Base-by-base conservation (phyloP, 805 yeast genomes). In the Monosporozyma yasuniensis region DNA sequence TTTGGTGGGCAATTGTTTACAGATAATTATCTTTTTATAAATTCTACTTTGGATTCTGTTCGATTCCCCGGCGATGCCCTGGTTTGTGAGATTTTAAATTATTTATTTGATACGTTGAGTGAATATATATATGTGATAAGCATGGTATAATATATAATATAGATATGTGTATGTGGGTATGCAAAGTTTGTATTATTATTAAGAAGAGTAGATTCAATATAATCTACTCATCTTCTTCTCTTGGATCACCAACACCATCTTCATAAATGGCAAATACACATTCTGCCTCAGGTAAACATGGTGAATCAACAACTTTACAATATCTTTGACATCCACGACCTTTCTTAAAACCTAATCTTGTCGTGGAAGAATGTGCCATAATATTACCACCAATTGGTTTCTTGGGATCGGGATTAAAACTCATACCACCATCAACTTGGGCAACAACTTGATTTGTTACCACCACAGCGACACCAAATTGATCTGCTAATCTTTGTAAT, bases 381-480 rank as follows among this genome's bases (percentile, higher is more conserved):
- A 93, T 93, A 63, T 93, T 91, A 60, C 99, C 99, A 54, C 99
- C 99, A 57, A 93, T 91, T 16, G 99, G 99, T 67, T 93, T 93
- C 67, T 93, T 93, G 14, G 98, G 97, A 67, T 93, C 99, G 1
- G 96, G 96, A 59, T 90, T 89, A 66, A 82, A 90, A 25, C 79
- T 75, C 68, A 74, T 73, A 41, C 80, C 80, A 61, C 95, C 95
- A 63, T 93, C 99, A 18, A 93, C 99, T 68, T 90, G 97, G 3
- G 98, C 97, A 6, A 88, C 96, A 21, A 93, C 99, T 68, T 93
- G 99, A 69, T 93, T 93, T 1, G 95, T 86, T 44, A 93, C 88
- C 6, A 93, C 89, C 9, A 91, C 96, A 0, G 98, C 99, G 50
- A 93, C 88, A 44, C 99, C 99, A 69, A 87, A 93, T 71, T 91